These are phyloP conservation scores for Casuarina equisetifolia DNA, from an alignment of 306 rosid species.

Conservation along the genomic window DNA sequence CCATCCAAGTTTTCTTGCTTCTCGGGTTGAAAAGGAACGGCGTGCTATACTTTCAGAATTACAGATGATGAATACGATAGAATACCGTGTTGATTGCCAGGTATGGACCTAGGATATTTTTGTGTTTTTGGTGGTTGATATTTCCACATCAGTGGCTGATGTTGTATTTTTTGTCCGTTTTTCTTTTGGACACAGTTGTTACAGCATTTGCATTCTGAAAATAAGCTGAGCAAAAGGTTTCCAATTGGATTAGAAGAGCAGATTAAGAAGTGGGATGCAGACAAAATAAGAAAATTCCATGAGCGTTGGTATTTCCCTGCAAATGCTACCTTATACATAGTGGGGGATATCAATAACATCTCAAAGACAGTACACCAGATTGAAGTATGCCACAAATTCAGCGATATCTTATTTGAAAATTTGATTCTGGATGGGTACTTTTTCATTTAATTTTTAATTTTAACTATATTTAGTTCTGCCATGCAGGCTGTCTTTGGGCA, in stretches of 20 bases:
- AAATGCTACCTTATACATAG: slow-evolving; percentile 94
- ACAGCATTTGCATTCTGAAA: slow-evolving; percentile 97
- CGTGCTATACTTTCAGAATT: slow-evolving; percentile 97
- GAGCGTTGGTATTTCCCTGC: slow-evolving; percentile 99
- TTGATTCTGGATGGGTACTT: slow-evolving; percentile 16
- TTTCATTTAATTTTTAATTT: slow-evolving; percentile 28
- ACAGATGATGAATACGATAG: slow-evolving; percentile 99
- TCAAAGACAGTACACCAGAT: slow-evolving; percentile 75
- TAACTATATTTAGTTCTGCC: slow-evolving; percentile 26
- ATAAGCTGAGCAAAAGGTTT: slow-evolving; percentile 97
- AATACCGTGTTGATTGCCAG: slow-evolving; percentile 99
- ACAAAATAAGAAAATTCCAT: slow-evolving; percentile 94
- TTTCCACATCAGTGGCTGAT: slow-evolving; percentile 20
- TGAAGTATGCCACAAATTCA: slow-evolving; percentile 56
- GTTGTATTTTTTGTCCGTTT: slow-evolving; percentile 17
- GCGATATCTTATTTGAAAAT: slow-evolving; percentile 21
- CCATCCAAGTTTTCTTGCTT: slow-evolving; percentile 94
- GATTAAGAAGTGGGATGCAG: slow-evolving; percentile 97
- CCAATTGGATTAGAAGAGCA: slow-evolving; percentile 99
- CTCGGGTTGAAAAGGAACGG: slow-evolving; percentile 95
- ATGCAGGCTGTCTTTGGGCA: slow-evolving; percentile 86
- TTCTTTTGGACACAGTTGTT: slow-evolving; percentile 64
- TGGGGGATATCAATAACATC: slow-evolving; percentile 90
- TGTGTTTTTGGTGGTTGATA: slow-evolving; percentile 26
- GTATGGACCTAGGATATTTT: slow-evolving; percentile 37